Evolutionary conservation across 176 grass and related monocot genomes (phyloP), one percentile per base, ranked within the genome.

Genomic region (Carex parvula): DNA sequence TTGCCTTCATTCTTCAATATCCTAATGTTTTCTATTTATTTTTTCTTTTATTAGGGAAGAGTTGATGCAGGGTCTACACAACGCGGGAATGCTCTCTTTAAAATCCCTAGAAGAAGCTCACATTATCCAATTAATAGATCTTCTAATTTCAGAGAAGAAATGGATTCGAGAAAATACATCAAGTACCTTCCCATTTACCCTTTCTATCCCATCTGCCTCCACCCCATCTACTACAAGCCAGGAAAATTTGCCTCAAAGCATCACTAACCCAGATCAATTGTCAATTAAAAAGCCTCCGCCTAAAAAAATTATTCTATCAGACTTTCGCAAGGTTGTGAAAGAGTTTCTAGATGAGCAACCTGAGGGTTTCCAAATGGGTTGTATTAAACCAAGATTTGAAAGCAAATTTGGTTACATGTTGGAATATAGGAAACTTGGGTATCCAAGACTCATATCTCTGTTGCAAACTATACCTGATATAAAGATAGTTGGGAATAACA

Each of bases 401-500:
- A 79, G 70, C 41, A 93, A 89, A 87, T 73, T 90, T 78, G 88
- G 89, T 10, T 95, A 95, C 37, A 82, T 86, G 64, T 87, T 98
- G 61, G 84, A 91, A 62, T 84, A 89, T 54, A 60, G 85, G 84
- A 90, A 81, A 73, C 87, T 95, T 83, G 95, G 95, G 6, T 93
- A 93, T 59, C 60, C 60, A 0, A 86, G 90, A 78, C 64, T 98
- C 16, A 21, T 65, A 41, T 92, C 86, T 55, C 53, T 98, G 86
- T 86, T 98, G 80, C 87, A 88, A 80, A 92, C 88, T 82, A 89
- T 98, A 90, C 95, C 95, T 80, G 91, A 76, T 70, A 85, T 89
- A 64, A 90, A 81, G 57, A 72, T 95, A 42, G 92, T 0, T 67
- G n/a, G 7, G 6, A 64, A 39, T 0, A 5, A 44, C 35, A 62